These are phyloP conservation scores for Lecanicillium sp. DNA, from an alignment of 2,329 filamentous ascomycete genomes.

Conservation along the genomic window DNA sequence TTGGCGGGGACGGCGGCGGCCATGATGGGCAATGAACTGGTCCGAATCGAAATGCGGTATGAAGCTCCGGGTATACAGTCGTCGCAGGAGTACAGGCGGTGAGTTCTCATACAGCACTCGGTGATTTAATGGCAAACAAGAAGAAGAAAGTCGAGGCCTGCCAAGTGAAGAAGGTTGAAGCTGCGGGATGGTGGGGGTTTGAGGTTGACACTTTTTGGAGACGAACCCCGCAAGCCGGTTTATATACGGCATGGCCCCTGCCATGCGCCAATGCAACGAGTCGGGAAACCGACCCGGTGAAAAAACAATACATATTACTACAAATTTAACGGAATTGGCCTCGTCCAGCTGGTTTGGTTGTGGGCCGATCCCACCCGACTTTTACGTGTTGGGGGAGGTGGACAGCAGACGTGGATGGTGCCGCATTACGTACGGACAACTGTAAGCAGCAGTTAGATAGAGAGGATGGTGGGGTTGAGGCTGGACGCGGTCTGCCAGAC, in stretches of 20 bases:
- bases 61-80: constrained; percentile 10
- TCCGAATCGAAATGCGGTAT: constrained; percentile 11
- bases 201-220: neutral
- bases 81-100: neutral
- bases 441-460: neutral
- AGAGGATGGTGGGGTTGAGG: neutral
- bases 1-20: constrained; percentile 14
- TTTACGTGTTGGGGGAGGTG: neutral
- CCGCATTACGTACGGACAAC: constrained; percentile 8
- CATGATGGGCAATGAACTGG: constrained; percentile 9
- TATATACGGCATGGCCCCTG: neutral
- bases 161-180: neutral
- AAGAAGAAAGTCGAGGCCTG: neutral
- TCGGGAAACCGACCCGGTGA: too few species aligned
- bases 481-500: neutral
- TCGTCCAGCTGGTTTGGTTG: neutral
- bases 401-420: neutral
- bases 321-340: too few species aligned
- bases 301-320: too few species aligned
- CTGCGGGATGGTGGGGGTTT: constrained; percentile 7
- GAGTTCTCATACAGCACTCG: neutral
- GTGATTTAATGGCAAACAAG: neutral
- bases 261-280: neutral
- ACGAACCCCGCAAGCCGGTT: neutral
- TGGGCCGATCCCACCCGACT: constrained; percentile 1